Conservation (phyloP, 768 basidiomycete genomes). For the Chlorophyllum brunneum region DNA sequence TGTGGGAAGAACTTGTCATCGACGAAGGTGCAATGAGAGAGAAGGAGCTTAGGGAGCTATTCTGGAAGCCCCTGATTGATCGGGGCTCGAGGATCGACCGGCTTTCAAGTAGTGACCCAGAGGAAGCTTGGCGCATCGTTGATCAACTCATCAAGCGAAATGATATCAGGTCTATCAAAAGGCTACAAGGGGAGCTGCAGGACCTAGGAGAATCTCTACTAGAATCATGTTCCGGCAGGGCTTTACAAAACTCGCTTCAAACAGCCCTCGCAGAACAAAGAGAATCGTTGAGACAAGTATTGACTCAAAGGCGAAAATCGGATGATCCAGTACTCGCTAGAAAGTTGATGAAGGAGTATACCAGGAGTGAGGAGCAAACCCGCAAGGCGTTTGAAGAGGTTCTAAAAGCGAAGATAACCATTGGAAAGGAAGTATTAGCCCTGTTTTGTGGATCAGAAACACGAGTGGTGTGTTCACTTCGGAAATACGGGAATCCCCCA, state of each 20-base stretch:
- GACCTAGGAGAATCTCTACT: neutral
- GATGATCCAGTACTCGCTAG: neutral
- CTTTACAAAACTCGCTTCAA: neutral
- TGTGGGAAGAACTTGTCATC: slow-evolving; percentile 8
- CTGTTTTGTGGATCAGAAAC: neutral
- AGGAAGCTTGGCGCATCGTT: slow-evolving; percentile 8
- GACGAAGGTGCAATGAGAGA: slow-evolving; percentile 12
- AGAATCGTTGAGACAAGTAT: neutral
- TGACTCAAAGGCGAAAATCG: neutral
- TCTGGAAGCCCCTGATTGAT: slow-evolving; percentile 18
- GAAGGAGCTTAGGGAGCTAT: slow-evolving; percentile 14
- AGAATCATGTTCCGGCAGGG: neutral
- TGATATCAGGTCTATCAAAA: neutral
- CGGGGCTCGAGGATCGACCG: slow-evolving; percentile 12
- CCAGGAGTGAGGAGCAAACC: neutral
- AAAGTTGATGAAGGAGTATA: slow-evolving; percentile 7
- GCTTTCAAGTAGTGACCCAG: neutral
- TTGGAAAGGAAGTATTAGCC: neutral
- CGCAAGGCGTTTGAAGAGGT: slow-evolving; percentile 2
- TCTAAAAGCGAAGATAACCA: neutral
- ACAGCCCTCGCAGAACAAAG: slow-evolving; percentile 5
- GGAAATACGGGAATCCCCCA: neutral
- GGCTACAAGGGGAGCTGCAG: slow-evolving; percentile 2
- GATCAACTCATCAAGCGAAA: neutral
- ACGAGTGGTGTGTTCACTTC: neutral